Percentiles rank a stretch among this genome's conserved stretches.
Conservation (phyloP, 2,329 filamentous ascomycete genomes). For the Diaporthe ampelina region DNA sequence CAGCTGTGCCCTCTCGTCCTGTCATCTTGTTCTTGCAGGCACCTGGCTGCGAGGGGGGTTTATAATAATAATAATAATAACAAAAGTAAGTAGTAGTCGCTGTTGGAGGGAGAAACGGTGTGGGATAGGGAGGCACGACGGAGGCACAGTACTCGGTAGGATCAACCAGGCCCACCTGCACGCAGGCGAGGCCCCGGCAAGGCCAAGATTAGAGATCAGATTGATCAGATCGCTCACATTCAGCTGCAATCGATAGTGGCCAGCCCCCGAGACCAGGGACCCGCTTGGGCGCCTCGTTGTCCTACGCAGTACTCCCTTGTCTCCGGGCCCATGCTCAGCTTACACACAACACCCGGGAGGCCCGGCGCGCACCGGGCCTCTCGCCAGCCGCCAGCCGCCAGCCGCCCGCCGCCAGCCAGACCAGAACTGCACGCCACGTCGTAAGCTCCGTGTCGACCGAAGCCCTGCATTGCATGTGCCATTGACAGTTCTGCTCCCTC, state of each 20-base stretch:
- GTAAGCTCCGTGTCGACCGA: not conserved
- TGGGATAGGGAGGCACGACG: too few relatives aligned
- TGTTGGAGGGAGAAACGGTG: too few relatives aligned
- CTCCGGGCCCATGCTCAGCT: not conserved
- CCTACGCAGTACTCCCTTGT: not conserved
- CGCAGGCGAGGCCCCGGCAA: not conserved
- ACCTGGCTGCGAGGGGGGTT: too few relatives aligned
- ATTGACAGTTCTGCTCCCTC: not conserved
- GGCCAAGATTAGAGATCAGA: slow-evolving; percentile 20
- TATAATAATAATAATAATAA: too few relatives aligned
- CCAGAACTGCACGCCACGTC: not conserved
- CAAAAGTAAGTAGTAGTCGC: too few relatives aligned
- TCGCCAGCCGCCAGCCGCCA: too few relatives aligned
- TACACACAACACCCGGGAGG: slow-evolving; percentile 3
- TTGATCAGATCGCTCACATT: slow-evolving; percentile 27
- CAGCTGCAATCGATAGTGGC: slow-evolving; percentile 22
- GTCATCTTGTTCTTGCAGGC: not conserved
- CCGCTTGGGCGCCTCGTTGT: slow-evolving; percentile 5
- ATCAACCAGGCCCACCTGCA: too few relatives aligned
- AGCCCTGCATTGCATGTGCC: slow-evolving; percentile 17
- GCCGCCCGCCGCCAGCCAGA: not conserved
- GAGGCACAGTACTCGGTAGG: too few relatives aligned
- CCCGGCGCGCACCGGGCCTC: not conserved
- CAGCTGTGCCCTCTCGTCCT: not conserved
- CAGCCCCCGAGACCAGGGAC: not conserved